phyloP scores from a whole-genome alignment of 2,329 filamentous ascomycete genomes.

The Aspergillus fijiensis region DNA sequence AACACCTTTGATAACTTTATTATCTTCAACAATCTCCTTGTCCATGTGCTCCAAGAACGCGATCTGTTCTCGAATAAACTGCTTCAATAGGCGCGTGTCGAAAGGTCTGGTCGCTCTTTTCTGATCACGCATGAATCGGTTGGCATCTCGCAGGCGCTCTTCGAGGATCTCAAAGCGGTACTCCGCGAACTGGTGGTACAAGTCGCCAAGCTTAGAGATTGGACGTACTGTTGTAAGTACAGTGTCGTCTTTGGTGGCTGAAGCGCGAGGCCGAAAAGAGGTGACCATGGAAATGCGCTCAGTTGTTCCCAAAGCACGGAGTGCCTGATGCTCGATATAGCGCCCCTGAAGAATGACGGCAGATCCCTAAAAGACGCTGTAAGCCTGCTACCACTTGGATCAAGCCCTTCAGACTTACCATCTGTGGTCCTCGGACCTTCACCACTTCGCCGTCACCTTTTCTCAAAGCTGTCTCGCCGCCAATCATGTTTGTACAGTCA shows the following conservation, averaged over 20 bases:
- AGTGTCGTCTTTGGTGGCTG: slow-evolving; percentile 58
- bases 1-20: slow-evolving; percentile 38
- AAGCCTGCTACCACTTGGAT: neutral
- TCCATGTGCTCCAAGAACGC: slow-evolving; percentile 37
- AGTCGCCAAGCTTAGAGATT: slow-evolving; percentile 57
- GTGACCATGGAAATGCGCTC: slow-evolving; percentile 68
- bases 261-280: slow-evolving; percentile 60
- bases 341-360: slow-evolving; percentile 66
- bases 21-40: slow-evolving; percentile 42
- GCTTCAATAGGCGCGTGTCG: slow-evolving; percentile 12
- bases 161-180: slow-evolving; percentile 65
- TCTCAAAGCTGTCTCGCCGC: slow-evolving; percentile 52
- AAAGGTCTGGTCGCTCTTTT: slow-evolving; percentile 34
- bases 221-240: slow-evolving; percentile 60
- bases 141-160: slow-evolving; percentile 49
- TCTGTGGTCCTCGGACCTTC: slow-evolving; percentile 60
- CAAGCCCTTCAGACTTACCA: slow-evolving; percentile 46
- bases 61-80: slow-evolving; percentile 14
- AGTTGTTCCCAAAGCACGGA: slow-evolving; percentile 56
- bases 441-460: slow-evolving; percentile 55
- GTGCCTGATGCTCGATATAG: slow-evolving; percentile 65
- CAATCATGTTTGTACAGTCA: slow-evolving; percentile 48
- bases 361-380: slow-evolving; percentile 49
- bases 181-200: slow-evolving; percentile 62
- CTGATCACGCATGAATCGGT: slow-evolving; percentile 29